Evolutionary conservation across 2,329 filamentous ascomycete genomes (phyloP).

Genomic region (Pseudogymnoascus sp.): DNA sequence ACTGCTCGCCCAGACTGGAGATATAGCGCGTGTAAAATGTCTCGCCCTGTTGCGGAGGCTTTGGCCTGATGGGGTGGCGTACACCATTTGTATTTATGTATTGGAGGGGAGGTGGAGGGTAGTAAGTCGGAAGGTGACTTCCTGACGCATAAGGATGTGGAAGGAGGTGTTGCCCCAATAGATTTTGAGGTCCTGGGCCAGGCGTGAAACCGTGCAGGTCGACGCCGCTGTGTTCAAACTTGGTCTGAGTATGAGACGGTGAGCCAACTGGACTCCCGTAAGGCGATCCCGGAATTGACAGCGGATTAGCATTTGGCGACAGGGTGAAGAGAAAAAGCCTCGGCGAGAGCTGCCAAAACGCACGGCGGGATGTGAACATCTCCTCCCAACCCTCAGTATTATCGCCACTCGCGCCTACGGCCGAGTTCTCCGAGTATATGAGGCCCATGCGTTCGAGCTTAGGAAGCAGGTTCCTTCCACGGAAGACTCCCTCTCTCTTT

Average conservation of each 20-base stretch:
- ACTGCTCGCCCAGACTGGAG: conserved; percentile 72
- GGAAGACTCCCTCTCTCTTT: conserved; percentile 80
- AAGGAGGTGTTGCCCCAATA: background rate
- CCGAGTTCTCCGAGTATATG: conserved; percentile 68
- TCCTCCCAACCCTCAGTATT: conserved; percentile 61
- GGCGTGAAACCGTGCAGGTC: conserved; percentile 35
- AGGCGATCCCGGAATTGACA: conserved; percentile 45
- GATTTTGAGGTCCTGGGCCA: conserved; percentile 30
- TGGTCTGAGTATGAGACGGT: conserved; percentile 33
- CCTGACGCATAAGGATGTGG: conserved; percentile 71
- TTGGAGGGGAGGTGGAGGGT: conserved; percentile 74
- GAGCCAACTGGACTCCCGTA: conserved; percentile 49
- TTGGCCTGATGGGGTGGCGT: conserved; percentile 80
- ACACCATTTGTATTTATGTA: conserved; percentile 73
- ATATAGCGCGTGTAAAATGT: conserved; percentile 86
- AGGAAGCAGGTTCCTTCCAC: conserved; percentile 65
- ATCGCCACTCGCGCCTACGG: conserved; percentile 60
- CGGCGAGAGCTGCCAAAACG: conserved; percentile 90
- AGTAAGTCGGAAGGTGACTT: conserved; percentile 86
- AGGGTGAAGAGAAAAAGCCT: conserved; percentile 84
- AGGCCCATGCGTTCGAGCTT: conserved; percentile 93
- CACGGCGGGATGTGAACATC: conserved; percentile 75
- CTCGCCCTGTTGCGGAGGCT: conserved; percentile 84
- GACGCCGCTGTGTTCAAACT: conserved; percentile 19
- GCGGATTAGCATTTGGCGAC: conserved; percentile 43